These are phyloP conservation scores for Globisporangium uncinulatum DNA, from an alignment of 352 stramenopile genomes.

Conservation along the genomic window DNA sequence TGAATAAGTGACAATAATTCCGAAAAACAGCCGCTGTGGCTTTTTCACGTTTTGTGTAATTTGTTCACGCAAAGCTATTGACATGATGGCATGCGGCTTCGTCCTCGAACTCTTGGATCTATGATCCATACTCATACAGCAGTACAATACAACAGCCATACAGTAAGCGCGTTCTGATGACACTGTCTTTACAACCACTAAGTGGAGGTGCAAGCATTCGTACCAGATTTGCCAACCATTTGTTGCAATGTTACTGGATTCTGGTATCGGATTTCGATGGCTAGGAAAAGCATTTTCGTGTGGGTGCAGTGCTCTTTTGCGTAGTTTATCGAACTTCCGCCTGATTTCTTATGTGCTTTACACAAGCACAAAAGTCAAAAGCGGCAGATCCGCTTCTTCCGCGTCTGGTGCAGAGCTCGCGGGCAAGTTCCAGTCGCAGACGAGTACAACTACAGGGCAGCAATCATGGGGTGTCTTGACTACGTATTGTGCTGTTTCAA, in stretches of 20 bases:
- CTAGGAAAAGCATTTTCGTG: background rate
- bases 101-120: no score
- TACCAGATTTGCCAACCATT: no score
- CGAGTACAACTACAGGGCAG: background rate
- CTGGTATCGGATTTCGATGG: background rate
- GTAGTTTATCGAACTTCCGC: background rate
- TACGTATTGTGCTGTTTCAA: slow-evolving; percentile 64
- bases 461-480: slow-evolving; percentile 58
- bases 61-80: no score
- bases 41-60: no score
- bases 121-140: background rate
- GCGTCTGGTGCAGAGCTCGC: no score
- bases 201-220: background rate
- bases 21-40: no score
- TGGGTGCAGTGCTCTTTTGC: background rate
- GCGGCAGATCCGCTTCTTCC: slow-evolving; percentile 1
- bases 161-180: background rate
- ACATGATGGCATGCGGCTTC: no score
- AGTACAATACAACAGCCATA: background rate
- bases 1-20: background rate
- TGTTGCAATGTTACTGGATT: background rate
- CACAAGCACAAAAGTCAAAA: no score
- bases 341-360: slow-evolving; percentile 1
- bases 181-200: background rate
- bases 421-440: no score